Conservation (phyloP, 352 stramenopile species). For the Phytopythium cucurbitacearum region DNA sequence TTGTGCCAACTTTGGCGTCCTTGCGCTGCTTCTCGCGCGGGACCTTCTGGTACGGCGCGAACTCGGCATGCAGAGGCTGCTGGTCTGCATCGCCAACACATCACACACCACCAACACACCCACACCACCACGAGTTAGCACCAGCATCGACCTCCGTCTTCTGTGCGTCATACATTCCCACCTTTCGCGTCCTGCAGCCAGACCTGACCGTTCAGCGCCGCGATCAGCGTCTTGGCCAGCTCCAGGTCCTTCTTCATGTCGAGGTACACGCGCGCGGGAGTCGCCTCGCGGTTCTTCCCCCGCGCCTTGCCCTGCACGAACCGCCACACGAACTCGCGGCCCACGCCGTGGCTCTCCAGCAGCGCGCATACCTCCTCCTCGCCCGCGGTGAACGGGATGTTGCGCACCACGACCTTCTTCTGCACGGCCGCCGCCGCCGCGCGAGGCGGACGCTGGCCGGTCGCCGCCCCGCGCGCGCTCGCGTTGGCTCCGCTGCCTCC, state of each 20-base stretch:
- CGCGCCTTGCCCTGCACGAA: slow-evolving; percentile 54
- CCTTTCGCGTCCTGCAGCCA: slow-evolving; percentile 32
- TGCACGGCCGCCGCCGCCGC: slow-evolving; percentile 19
- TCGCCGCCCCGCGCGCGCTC: slow-evolving; percentile 12
- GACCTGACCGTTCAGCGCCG: slow-evolving; percentile 41
- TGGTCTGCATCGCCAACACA: not conserved
- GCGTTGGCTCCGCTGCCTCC: slow-evolving; percentile 13
- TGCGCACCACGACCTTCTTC: slow-evolving; percentile 68
- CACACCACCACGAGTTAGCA: not conserved
- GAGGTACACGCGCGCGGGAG: slow-evolving; percentile 56
- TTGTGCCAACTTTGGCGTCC: slow-evolving; percentile 69
- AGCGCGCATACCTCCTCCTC: slow-evolving; percentile 33
- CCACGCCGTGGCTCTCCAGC: slow-evolving; percentile 32
- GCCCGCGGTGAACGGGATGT: slow-evolving; percentile 45
- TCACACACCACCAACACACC: not conserved
- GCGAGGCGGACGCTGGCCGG: slow-evolving; percentile 12
- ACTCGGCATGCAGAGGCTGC: slow-evolving; percentile 48
- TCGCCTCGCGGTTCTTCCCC: slow-evolving; percentile 48
- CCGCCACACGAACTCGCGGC: slow-evolving; percentile 44
- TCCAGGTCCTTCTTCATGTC: slow-evolving; percentile 70
- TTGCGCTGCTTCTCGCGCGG: slow-evolving; percentile 76
- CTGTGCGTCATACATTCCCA: slow-evolving; percentile 1
- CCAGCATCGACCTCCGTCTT: not conserved
- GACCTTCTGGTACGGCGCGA: slow-evolving; percentile 80
- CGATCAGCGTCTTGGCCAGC: slow-evolving; percentile 41